Evolutionary conservation across 805 yeast species (phyloP), one percentile per base, ranked within the genome.

Genomic region (Candida tammaniensis): DNA sequence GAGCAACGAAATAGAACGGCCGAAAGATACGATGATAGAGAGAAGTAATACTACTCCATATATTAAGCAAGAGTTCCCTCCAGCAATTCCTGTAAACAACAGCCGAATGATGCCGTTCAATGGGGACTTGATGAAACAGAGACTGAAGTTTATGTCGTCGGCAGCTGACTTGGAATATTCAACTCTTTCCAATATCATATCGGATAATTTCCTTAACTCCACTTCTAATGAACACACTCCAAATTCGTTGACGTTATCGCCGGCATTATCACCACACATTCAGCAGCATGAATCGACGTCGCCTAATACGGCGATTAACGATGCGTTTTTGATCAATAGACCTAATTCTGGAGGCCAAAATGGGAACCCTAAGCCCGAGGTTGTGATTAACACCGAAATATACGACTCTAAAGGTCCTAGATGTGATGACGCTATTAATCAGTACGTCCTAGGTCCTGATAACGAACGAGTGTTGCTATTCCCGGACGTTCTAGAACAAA

Each of bases 91-190:
- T n/a, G n/a, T n/a, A n/a, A 27, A 18, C 19, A 24, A 24, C 11
- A 30, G 22, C 25, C 30, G 24, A 9, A 11, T 32, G 8, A 16
- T 26, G 24, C 5, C 28, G 13, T 4, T 23, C 16, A 24, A 31
- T 23, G 27, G 30, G 7, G 39, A 35, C n/a, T 24, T 35, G 10
- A 22, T 30, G 24, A 29, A 44, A 37, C 48, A 56, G 49, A 53
- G 57, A 47, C 74, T 48, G 48, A 67, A 73, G 40, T 82, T 82
- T 47, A 51, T 82, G 40, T 80, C 87, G 1, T 64, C 74, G 22
- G 88, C 93, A 1, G 88, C 86, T 0, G 82, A 80, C 48, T 61
- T 80, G 33, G 93, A 83, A 47, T 82, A 83, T 47, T 72, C 86
- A 3, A 77, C 82, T 3, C 57, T 83, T 19, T 80, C 87, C 7